Evolutionary conservation across 2,329 filamentous ascomycete species (phyloP).

Genomic region (Phialophora chinensis): DNA sequence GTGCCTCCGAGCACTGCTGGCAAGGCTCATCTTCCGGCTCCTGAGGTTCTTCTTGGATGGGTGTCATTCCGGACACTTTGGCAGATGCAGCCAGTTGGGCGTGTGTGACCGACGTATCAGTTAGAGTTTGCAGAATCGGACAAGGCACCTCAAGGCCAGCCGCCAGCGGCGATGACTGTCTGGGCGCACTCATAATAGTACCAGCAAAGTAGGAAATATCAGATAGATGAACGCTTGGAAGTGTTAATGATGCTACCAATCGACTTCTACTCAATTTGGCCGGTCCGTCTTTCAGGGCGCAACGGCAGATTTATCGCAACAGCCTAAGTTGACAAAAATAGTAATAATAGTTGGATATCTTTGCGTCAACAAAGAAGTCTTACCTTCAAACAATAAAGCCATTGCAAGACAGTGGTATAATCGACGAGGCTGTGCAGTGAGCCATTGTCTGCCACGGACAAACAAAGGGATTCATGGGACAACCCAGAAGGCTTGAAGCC

Average conservation of each 20-base stretch:
- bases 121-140: conserved; percentile 12
- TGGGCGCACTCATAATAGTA: conserved; percentile 18
- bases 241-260: background rate
- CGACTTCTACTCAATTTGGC: background rate
- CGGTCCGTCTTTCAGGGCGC: background rate
- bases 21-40: conserved; percentile 18
- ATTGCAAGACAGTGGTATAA: background rate
- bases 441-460: conserved; percentile 3
- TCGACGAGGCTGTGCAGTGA: background rate
- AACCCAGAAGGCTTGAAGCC: background rate
- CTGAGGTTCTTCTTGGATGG: conserved; percentile 18
- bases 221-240: background rate
- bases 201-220: background rate
- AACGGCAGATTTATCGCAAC: background rate
- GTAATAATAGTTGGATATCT: conserved; percentile 1
- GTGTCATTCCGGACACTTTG: conserved; percentile 12
- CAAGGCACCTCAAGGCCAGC: conserved; percentile 10
- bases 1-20: conserved; percentile 3
- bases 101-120: background rate
- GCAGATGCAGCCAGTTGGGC: conserved; percentile 2
- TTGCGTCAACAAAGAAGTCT: background rate
- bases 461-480: conserved; percentile 1
- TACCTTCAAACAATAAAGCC: conserved; percentile 8
- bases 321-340: background rate
- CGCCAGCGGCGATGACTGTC: conserved; percentile 8